Evolutionary conservation across 139 green algal genomes (phyloP), one percentile per base, ranked within the genome.

Genomic region (Coccomyxa sp.): DNA sequence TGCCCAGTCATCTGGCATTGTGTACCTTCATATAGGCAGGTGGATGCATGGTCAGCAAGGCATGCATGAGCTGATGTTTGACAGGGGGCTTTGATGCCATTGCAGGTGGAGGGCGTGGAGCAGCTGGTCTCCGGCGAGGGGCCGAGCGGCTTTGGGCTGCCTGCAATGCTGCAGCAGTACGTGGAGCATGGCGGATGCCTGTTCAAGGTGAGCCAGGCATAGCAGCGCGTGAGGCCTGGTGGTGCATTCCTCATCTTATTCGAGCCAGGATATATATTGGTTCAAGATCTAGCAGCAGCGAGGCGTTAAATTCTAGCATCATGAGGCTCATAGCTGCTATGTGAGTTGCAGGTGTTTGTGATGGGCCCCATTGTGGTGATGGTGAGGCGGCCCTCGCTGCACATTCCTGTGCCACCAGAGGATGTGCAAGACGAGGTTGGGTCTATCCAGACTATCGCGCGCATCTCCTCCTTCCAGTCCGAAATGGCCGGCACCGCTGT

Each of bases 161-260:
- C 93, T 10, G 74, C 95, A 32, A 87, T 97, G 82, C 83, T 97
- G 82, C 92, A 97, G 85, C 90, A 94, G 84, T 97, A 94, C 84
- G 88, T 98, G 58, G 89, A 94, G 60, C 94, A 98, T 85, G 92
- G 92, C 17, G 90, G 90, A 15, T 92, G 94, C 78, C 86, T 98
- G 77, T 97, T 94, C 85, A 98, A 98, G 90, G 93, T 96, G 10
- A 51, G 67, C 23, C 25, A 21, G 14, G 25, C 58, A 11, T 51
- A 51, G 38, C 38, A 51, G 38, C 38, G 38, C 7, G 38, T 51
- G 38, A 51, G 38, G 38, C 38, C 38, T 51, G 38, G 38, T 7
- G 38, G 3, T 51, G 38, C 38, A 51, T 3, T 51, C 38, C 38
- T 51, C 38, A 51, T 51, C 38, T 3, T 51, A 7, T 11, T 51